Base-by-base conservation (phyloP, 352 stramenopile genomes). In the Globisporangium rhizosaccharum region DNA sequence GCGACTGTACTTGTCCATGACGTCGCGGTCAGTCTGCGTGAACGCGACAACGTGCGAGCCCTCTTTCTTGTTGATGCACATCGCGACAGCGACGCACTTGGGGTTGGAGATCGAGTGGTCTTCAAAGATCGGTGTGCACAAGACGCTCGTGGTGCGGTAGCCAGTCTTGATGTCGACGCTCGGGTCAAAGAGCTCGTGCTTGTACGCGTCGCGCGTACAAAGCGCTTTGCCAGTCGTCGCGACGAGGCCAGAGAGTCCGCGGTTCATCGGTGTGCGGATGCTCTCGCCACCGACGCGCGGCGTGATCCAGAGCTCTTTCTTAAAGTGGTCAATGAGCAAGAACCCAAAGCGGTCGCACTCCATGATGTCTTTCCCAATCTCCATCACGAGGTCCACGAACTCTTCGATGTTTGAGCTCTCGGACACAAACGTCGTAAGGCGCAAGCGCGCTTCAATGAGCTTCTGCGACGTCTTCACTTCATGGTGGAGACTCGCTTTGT, bases 1-100 rank as follows among this genome's bases (percentile, higher is more conserved):
- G 23, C 70, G 70, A 46, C 71, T 80, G 53, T 77, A 85, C 54
- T 83, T 85, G 41, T 57, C 65, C 80, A 90, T 87, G 45, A 75
- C 70, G 12, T 72, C 65, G 44, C 73, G 61, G 61, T 90, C 80
- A 0, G 63, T 75, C 46, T 71, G 68, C 7, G 76, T 89, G 56
- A 93, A 88, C 3, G 77, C 68, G 9, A 91, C 79, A n/a, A 93
- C 70, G 23, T 87, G 81, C 3, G 66, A 57, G 11, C 81, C 74
- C 60, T 87, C 76, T 39, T 84, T 79, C 57, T 97, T 97, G 70
- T 97, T 97, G 63, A 97, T 94, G 57, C 90, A 92, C 78, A 96
- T 89, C 17, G 79, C 77, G 42, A 87, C 77, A 1, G 79, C 79
- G 15, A 90, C 79, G 51, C 83, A 74, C 47, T 88, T 88, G 12